These are phyloP conservation scores for Hymenoscyphus fraxineus DNA, from an alignment of 2,329 filamentous ascomycete species.

Conservation along the genomic window DNA sequence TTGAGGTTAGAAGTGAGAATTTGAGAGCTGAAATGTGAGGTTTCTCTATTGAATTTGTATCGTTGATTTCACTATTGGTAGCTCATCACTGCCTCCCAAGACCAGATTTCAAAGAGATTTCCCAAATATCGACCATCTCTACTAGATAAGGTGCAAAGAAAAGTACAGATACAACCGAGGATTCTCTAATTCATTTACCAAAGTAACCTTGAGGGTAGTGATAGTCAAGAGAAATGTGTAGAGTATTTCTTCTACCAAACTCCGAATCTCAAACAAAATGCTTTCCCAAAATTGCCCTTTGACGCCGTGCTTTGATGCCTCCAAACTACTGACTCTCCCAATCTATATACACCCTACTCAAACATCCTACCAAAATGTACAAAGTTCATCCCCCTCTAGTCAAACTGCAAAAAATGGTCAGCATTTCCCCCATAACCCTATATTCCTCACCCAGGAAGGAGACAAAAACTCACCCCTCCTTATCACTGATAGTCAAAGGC, in stretches of 20 bases:
- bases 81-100: too few relatives aligned
- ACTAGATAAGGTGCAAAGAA: background rate
- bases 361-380: slow-evolving; percentile 8
- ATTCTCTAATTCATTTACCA: background rate
- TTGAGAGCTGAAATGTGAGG: too few relatives aligned
- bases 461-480: slow-evolving; percentile 28
- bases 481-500: slow-evolving; percentile 31
- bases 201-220: background rate
- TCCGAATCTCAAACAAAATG: background rate
- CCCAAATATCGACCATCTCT: too few relatives aligned
- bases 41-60: too few relatives aligned
- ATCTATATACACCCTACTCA: slow-evolving; percentile 6
- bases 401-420: slow-evolving; percentile 14
- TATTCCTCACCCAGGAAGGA: too few relatives aligned
- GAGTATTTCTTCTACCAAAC: background rate
- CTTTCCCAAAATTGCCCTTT: background rate
- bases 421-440: background rate
- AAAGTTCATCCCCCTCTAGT: slow-evolving; percentile 23
- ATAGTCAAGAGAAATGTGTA: background rate
- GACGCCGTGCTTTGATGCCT: slow-evolving; percentile 11
- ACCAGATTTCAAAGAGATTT: too few relatives aligned
- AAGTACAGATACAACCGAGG: background rate
- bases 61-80: too few relatives aligned
- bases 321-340: background rate
- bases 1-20: too few relatives aligned